These are phyloP conservation scores for Podospora bellae-mahoneyi DNA, from an alignment of 495 filamentous ascomycete genomes.

Conservation along the genomic window DNA sequence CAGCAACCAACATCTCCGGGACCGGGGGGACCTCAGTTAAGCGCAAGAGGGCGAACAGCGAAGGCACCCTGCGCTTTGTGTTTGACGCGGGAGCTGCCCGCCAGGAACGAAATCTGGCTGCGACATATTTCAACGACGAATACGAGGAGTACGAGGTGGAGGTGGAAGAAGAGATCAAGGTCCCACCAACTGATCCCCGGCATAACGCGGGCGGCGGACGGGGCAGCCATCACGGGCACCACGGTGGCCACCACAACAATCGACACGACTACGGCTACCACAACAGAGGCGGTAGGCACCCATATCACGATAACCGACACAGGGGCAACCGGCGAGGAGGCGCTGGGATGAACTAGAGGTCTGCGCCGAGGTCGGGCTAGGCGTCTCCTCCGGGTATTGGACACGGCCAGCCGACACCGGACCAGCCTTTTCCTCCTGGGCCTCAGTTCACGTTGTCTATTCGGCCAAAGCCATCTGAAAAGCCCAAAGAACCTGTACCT, in stretches of 20 bases:
- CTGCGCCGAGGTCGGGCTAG: not conserved
- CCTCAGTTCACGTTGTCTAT: too few relatives aligned
- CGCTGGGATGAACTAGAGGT: slow-evolving; percentile 7
- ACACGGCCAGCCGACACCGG: too few relatives aligned
- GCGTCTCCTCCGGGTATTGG: not conserved
- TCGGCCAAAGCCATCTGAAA: too few relatives aligned
- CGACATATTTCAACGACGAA: slow-evolving; percentile 67
- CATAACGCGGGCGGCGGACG: slow-evolving; percentile 26
- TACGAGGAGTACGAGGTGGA: slow-evolving; percentile 74
- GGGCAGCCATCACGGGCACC: slow-evolving; percentile 12
- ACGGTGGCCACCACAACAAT: slow-evolving; percentile 15
- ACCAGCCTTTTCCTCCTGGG: too few relatives aligned
- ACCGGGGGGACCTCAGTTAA: slow-evolving; percentile 37
- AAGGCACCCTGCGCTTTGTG: slow-evolving; percentile 86
- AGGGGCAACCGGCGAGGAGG: slow-evolving; percentile 22
- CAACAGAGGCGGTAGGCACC: slow-evolving; percentile 23
- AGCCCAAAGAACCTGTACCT: too few relatives aligned
- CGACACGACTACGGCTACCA: slow-evolving; percentile 30
- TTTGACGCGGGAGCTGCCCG: slow-evolving; percentile 74
- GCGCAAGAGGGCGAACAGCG: slow-evolving; percentile 54
- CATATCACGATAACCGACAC: slow-evolving; percentile 23
- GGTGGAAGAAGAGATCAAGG: slow-evolving; percentile 50
- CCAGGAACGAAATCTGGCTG: slow-evolving; percentile 64
- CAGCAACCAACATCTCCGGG: slow-evolving; percentile 34
- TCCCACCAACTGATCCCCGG: slow-evolving; percentile 27